Evolutionary conservation across 2,329 filamentous ascomycete genomes (phyloP), one percentile per base, ranked within the genome.

Genomic region (Paramyrothecium sp.): DNA sequence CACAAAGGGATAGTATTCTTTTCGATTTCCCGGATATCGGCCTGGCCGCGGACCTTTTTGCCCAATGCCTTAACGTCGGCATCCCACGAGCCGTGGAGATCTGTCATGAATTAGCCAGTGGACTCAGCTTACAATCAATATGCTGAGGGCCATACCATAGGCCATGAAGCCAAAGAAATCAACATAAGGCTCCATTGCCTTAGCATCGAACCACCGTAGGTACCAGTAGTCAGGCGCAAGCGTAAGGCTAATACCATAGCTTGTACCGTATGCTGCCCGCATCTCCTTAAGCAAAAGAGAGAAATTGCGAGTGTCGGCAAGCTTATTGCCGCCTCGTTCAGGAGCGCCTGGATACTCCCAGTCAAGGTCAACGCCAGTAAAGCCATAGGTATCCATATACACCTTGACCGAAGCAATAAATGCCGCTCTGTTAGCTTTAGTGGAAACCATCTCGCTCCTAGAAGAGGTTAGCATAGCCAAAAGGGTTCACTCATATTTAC

Each of bases 11-110:
- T 44, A 0, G 74, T 67, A 3, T 70, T 64, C 3, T 69, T 69
- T 2, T 60, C 55, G 19, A 81, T 78, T 46, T 81, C 78, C 0
- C 64, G 62, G 1, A 81, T 69, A 49, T 79, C 70, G 1, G 78
- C 71, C 23, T 81, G 78, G 1, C 71, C 66, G 0, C 68, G 67
- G 2, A 80, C 64, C 4, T 67, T 55, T 2, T 66, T 55, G 0
- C 73, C 72, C 0, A 76, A 53, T 2, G 63, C 65, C 1, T 69
- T 58, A 1, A 70, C 63, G 13, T 70, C 63, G 0, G 59, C 58
- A 57, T 81, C 77, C 75, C 75, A 79, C 3, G 64, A 66, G 3
- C 75, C 75, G 56, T 80, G 76, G 1, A 79, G 67, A 56, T 76
- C 38, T 44, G 38, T 16, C 13, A 4, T 4, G 5, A 44, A 12